Percentiles rank a stretch among this genome's conserved stretches.
Evolutionary conservation across 352 stramenopile genomes (phyloP).

Genomic region (Globisporangium cystogenes): DNA sequence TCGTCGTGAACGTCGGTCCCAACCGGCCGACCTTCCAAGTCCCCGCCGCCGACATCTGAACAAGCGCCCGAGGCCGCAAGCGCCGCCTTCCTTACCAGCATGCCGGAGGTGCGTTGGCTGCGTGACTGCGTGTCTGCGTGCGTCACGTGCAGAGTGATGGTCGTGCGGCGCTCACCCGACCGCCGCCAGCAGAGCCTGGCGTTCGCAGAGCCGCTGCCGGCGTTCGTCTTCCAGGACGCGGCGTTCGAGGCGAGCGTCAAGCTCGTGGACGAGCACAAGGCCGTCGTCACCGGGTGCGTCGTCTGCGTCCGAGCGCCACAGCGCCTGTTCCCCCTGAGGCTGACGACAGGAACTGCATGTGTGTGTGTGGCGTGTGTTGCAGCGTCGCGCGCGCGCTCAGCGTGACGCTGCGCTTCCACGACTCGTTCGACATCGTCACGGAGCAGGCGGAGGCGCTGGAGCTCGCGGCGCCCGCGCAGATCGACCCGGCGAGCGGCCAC

Average conservation of each 20-base stretch:
- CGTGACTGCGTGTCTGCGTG: background rate
- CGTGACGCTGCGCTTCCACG: conserved; percentile 63
- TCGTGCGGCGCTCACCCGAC: too few relatives aligned
- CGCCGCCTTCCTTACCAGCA: background rate
- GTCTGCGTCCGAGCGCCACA: too few relatives aligned
- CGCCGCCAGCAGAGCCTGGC: conserved; percentile 52
- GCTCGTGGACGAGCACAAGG: conserved; percentile 57
- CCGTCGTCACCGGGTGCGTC: conserved; percentile 48
- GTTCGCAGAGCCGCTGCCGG: conserved; percentile 44
- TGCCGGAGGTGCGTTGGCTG: background rate
- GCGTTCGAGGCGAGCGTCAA: conserved; percentile 51
- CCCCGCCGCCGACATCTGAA: background rate
- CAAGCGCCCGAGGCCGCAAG: background rate
- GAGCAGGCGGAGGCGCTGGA: conserved; percentile 46
- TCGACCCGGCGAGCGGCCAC: conserved; percentile 36
- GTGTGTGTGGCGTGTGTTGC: too few relatives aligned
- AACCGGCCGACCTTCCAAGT: background rate
- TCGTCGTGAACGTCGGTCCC: too few relatives aligned
- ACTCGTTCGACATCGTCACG: conserved; percentile 69
- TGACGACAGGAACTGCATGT: too few relatives aligned
- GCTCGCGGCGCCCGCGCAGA: conserved; percentile 13
- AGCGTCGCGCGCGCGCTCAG: conserved; percentile 37
- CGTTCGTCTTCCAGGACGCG: conserved; percentile 61
- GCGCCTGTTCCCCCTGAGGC: too few relatives aligned
- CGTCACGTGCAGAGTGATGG: too few relatives aligned